These are phyloP conservation scores for Coniochaeta sp. DNA, from an alignment of 2,329 filamentous ascomycete species.

Conservation along the genomic window DNA sequence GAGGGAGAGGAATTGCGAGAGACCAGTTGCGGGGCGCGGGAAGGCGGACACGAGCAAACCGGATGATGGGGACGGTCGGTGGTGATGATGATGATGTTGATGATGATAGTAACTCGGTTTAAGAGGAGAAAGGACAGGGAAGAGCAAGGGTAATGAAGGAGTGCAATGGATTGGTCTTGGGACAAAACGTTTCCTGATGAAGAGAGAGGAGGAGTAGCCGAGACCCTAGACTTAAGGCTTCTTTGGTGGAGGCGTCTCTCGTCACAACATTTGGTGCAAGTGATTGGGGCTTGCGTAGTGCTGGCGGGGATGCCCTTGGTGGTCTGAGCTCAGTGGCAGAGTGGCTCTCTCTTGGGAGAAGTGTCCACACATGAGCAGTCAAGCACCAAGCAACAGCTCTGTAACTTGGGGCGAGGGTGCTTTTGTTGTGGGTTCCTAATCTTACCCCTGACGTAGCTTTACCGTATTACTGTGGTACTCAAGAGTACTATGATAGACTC, in stretches of 20 bases:
- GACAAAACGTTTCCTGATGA: background rate
- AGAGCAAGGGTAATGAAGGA: background rate
- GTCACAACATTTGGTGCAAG: background rate
- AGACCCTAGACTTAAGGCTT: background rate
- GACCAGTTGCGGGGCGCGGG: conserved; percentile 9
- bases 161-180: background rate
- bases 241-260: background rate
- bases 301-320: background rate
- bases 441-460: conserved; percentile 1
- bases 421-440: background rate
- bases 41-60: conserved; percentile 7
- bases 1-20: conserved; percentile 14
- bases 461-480: too few relatives aligned
- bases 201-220: background rate
- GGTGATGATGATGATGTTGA: background rate
- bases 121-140: background rate
- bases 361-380: background rate
- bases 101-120: background rate
- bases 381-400: background rate
- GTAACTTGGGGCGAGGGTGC: background rate
- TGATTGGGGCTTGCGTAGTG: background rate
- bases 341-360: background rate
- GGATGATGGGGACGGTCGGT: background rate
- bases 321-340: background rate
- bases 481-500: too few relatives aligned